Evolutionary conservation across 805 yeast genomes (phyloP).

Genomic region (Candida oleophila): DNA sequence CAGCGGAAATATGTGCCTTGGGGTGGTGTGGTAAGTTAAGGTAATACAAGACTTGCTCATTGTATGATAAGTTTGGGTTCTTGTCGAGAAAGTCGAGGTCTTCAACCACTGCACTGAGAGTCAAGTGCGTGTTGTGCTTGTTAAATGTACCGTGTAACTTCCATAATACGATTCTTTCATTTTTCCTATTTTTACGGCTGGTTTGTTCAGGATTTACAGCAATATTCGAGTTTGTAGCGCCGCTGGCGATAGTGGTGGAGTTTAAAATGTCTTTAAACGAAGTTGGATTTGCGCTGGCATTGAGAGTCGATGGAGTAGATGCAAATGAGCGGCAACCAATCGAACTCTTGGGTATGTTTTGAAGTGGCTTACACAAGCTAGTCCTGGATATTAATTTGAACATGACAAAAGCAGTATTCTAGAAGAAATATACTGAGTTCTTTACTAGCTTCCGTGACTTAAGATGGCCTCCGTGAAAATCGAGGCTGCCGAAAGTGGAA

Average conservation of each 20-base stretch:
- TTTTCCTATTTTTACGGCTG: slow-evolving; percentile 6
- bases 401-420: not conserved
- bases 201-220: slow-evolving; percentile 5
- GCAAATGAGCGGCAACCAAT: not conserved
- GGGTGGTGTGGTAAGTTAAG: slow-evolving; percentile 78
- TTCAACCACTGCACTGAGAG: slow-evolving; percentile 69
- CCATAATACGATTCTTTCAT: slow-evolving; percentile 53
- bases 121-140: slow-evolving; percentile 78
- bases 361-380: not conserved
- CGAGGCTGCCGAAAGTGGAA: too few species aligned
- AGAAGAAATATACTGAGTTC: too few species aligned
- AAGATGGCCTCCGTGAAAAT: too few species aligned
- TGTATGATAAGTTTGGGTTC: slow-evolving; percentile 55
- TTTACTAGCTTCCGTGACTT: too few species aligned
- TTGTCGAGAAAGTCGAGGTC: slow-evolving; percentile 58
- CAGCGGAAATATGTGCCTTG: slow-evolving; percentile 68
- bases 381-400: not conserved
- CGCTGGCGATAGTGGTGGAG: not conserved
- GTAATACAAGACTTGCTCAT: slow-evolving; percentile 74
- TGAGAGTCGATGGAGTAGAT: not conserved
- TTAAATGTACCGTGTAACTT: slow-evolving; percentile 75
- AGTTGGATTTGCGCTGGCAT: not conserved
- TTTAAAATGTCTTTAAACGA: slow-evolving; percentile 1
- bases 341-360: not conserved
- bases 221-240: not conserved